Evolutionary conservation across 805 yeast genomes (phyloP).

Genomic region (Myxozyma neotropica): DNA sequence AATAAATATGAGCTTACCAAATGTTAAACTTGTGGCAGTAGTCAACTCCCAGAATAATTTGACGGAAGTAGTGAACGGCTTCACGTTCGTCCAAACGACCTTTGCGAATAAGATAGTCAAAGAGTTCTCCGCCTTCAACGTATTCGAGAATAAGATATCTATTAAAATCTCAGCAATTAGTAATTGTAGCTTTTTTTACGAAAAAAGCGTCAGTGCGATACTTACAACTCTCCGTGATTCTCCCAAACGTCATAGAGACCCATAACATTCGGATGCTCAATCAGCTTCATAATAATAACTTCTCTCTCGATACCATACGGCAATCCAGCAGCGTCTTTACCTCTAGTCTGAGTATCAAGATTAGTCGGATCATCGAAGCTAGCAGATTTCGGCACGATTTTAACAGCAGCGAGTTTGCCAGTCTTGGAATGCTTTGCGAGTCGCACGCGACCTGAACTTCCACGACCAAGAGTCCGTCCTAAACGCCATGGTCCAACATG

Average conservation of each 20-base stretch:
- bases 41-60: slow-evolving; percentile 77
- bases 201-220: not conserved
- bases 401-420: slow-evolving; percentile 92
- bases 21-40: slow-evolving; percentile 85
- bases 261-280: slow-evolving; percentile 92
- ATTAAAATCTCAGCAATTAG: no score
- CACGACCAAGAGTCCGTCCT: slow-evolving; percentile 92
- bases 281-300: slow-evolving; percentile 93
- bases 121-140: slow-evolving; percentile 96
- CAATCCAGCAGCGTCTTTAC: slow-evolving; percentile 58
- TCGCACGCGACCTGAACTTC: slow-evolving; percentile 94
- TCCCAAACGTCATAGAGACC: slow-evolving; percentile 98
- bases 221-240: slow-evolving; percentile 75
- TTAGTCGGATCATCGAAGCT: slow-evolving; percentile 40
- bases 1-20: slow-evolving; percentile 49
- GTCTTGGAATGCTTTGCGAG: slow-evolving; percentile 84
- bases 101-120: slow-evolving; percentile 84
- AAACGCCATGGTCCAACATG: slow-evolving; percentile 95
- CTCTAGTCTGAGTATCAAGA: slow-evolving; percentile 20
- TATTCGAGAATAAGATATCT: slow-evolving; percentile 85
- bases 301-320: slow-evolving; percentile 98
- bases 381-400: slow-evolving; percentile 86
- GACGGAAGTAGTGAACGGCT: slow-evolving; percentile 86
- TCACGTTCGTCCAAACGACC: slow-evolving; percentile 88
- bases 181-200: no score